Evolutionary conservation across 1,284 basidiomycete species (phyloP).

Genomic region (Ganoderma leucocontextum): DNA sequence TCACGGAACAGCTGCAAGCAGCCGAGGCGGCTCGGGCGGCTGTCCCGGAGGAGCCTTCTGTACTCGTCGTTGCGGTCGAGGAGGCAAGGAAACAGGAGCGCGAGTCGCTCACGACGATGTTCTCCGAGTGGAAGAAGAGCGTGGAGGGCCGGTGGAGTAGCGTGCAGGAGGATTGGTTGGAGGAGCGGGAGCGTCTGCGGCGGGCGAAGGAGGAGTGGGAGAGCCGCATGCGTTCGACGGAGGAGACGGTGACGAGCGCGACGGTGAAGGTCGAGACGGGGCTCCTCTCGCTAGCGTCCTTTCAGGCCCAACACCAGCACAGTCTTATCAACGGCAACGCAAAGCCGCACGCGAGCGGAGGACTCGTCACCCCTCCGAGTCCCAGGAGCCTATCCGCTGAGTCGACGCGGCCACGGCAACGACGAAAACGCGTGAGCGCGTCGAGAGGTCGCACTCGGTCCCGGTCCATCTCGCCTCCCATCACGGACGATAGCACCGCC

Average conservation of each 20-base stretch:
- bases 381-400: conserved; percentile 74
- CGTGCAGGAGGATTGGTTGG: conserved; percentile 83
- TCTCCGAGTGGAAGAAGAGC: conserved; percentile 72
- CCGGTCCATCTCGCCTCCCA: conserved; percentile 40
- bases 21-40: conserved; percentile 47
- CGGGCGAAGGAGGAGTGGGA: conserved; percentile 89
- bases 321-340: conserved; percentile 53
- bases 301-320: conserved; percentile 48
- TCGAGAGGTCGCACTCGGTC: conserved; percentile 45
- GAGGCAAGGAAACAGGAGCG: conserved; percentile 47
- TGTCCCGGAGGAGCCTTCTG: conserved; percentile 32
- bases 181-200: conserved; percentile 81
- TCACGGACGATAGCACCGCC: conserved; percentile 37
- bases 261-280: conserved; percentile 55
- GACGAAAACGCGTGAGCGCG: conserved; percentile 42
- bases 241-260: conserved; percentile 49
- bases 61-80: conserved; percentile 27
- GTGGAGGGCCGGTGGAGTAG: conserved; percentile 83
- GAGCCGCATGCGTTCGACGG: conserved; percentile 50
- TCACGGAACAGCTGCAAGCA: conserved; percentile 55
- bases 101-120: conserved; percentile 59
- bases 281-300: conserved; percentile 48
- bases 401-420: conserved; percentile 47
- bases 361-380: conserved; percentile 77
- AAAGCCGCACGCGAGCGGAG: conserved; percentile 49